phyloP scores from a whole-genome alignment of 495 filamentous ascomycete genomes.

The Achaetomiella virescens region DNA sequence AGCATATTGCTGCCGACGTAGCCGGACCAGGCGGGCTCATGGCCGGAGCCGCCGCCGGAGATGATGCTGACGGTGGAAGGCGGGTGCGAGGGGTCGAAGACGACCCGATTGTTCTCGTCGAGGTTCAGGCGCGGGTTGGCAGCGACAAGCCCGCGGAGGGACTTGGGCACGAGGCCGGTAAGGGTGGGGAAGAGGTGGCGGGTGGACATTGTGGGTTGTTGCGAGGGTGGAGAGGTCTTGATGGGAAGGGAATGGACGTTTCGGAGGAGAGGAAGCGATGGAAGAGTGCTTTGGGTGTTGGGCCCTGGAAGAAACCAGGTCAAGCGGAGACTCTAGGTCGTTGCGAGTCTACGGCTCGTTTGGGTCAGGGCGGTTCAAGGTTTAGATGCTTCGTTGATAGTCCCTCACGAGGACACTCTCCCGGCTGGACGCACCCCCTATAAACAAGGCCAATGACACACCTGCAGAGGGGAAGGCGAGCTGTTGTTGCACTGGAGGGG shows the following conservation, averaged over 20 bases:
- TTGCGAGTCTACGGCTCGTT: no score
- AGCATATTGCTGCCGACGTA: slow-evolving; percentile 58
- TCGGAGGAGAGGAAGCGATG: no score
- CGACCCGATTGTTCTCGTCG: slow-evolving; percentile 51
- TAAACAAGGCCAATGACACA: slow-evolving; percentile 17
- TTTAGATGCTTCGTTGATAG: no score
- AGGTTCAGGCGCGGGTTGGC: slow-evolving; percentile 52
- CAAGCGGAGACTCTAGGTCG: no score
- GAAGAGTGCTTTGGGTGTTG: no score
- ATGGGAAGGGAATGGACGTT: not conserved
- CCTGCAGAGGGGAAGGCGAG: slow-evolving; percentile 19
- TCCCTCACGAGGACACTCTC: no score
- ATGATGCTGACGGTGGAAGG: slow-evolving; percentile 49
- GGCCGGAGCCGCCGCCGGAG: no score
- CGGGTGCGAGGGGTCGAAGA: slow-evolving; percentile 48
- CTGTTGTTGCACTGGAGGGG: slow-evolving; percentile 21
- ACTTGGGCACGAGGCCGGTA: slow-evolving; percentile 49
- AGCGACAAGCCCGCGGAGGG: slow-evolving; percentile 49
- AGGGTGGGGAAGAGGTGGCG: slow-evolving; percentile 41
- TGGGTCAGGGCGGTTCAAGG: not conserved
- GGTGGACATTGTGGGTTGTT: slow-evolving; percentile 37
- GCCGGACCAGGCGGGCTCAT: slow-evolving; percentile 59
- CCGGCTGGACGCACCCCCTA: not conserved
- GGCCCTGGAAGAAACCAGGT: no score
- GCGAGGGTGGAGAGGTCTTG: not conserved